phyloP scores from a whole-genome alignment of 1,284 basidiomycete genomes.

The Baeospora myosura region DNA sequence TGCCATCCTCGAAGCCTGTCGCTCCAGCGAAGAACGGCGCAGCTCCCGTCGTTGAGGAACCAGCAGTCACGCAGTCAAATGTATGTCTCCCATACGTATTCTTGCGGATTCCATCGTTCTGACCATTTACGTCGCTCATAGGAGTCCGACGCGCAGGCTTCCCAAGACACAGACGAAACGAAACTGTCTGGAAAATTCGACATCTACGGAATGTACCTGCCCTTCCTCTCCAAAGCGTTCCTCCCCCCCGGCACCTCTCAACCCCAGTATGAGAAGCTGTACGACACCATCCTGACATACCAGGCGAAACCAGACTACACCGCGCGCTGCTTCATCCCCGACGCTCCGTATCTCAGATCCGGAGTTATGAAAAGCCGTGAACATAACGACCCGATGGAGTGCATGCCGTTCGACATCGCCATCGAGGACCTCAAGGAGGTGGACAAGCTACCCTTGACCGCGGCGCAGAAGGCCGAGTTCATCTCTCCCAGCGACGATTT shows the following conservation, averaged over 20 bases:
- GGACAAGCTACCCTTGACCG: conserved; percentile 16
- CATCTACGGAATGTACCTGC: conserved; percentile 30
- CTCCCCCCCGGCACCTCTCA: conserved; percentile 19
- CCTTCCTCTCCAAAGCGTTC: conserved; percentile 26
- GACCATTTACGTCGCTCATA: too few species aligned
- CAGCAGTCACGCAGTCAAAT: too few species aligned
- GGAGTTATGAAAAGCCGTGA: conserved; percentile 17
- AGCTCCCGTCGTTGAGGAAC: too few species aligned
- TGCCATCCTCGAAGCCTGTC: too few species aligned
- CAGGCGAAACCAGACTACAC: conserved; percentile 32
- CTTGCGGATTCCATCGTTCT: too few species aligned
- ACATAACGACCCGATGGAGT: conserved; percentile 28
- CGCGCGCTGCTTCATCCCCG: conserved; percentile 21
- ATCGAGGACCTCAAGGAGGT: conserved; percentile 18
- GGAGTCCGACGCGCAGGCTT: too few species aligned
- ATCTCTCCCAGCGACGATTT: conserved; percentile 14
- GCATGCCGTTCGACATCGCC: conserved; percentile 25
- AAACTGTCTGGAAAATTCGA: conserved; percentile 30
- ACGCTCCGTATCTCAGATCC: conserved; percentile 2
- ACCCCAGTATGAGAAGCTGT: conserved; percentile 25
- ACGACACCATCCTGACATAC: conserved; percentile 27
- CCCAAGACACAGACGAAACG: too few species aligned
- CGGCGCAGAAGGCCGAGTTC: conserved; percentile 15
- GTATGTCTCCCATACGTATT: too few species aligned
- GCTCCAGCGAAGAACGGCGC: too few species aligned